These are phyloP conservation scores for Chalara sp. DNA, from an alignment of 2,329 filamentous ascomycete species.

Conservation along the genomic window DNA sequence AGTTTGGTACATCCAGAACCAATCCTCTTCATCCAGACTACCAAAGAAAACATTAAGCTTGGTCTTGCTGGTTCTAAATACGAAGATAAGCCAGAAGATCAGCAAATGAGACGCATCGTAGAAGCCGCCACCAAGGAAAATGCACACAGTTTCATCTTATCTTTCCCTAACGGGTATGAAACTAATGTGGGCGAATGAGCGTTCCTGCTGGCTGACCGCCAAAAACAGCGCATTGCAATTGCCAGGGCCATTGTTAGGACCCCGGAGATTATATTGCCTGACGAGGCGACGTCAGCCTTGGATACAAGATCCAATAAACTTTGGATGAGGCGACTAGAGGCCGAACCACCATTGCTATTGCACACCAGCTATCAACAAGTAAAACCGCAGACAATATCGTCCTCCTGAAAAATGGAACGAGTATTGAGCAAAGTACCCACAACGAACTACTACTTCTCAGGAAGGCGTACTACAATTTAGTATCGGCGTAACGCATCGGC, in stretches of 20 bases:
- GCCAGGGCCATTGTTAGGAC: constrained; percentile 82
- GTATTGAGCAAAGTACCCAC: constrained; percentile 86
- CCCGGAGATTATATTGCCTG: constrained; percentile 80
- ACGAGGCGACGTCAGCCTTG: constrained; percentile 86
- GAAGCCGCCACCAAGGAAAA: constrained; percentile 82
- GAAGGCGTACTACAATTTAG: too few species aligned
- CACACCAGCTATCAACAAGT: constrained; percentile 80
- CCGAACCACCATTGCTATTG: constrained; percentile 89
- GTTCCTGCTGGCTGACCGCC: constrained; percentile 81
- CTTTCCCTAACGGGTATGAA: constrained; percentile 62
- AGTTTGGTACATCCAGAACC: constrained; percentile 32
- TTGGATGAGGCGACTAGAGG: constrained; percentile 76
- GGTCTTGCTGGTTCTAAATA: constrained; percentile 5
- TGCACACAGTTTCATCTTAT: constrained; percentile 79
- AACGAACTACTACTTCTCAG: constrained; percentile 60
- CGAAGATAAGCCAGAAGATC: neutral
- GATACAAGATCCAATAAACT: constrained; percentile 88
- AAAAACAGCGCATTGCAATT: constrained; percentile 92
- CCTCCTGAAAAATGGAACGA: constrained; percentile 70
- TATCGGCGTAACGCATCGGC: too few species aligned
- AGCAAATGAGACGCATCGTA: constrained; percentile 41
- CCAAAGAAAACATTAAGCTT: constrained; percentile 19
- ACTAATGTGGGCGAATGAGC: constrained; percentile 88
- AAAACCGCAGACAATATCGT: constrained; percentile 89
- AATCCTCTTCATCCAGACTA: constrained; percentile 43